phyloP scores from a whole-genome alignment of 192 early-diverging fungal species.

The Rhizoclosmatium globosum region DNA sequence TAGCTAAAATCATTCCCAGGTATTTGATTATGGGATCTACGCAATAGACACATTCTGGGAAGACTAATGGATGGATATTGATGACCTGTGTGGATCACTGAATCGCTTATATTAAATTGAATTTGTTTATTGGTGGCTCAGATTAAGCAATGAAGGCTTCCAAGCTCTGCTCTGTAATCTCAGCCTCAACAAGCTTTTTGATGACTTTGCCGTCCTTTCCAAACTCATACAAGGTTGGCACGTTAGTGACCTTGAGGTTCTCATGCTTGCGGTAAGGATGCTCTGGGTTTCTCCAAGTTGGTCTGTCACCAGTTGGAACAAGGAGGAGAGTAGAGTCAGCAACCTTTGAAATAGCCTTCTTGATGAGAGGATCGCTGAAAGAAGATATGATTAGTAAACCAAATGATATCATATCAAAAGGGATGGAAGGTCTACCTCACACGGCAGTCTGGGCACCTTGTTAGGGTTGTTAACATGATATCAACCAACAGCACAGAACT shows the following conservation, averaged over 20 bases:
- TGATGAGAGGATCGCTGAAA: conserved; percentile 31
- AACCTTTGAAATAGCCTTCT: not conserved
- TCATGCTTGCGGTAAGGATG: conserved; percentile 35
- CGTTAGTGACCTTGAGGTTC: conserved; percentile 12
- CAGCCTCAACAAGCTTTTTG: conserved; percentile 31
- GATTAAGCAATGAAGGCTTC: conserved; percentile 4
- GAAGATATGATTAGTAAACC: not conserved
- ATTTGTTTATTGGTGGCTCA: not conserved
- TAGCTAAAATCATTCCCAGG: not conserved
- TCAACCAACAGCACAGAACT: not conserved
- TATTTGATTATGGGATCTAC: conserved; percentile 3
- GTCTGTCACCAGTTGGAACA: conserved; percentile 29
- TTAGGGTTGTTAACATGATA: not conserved
- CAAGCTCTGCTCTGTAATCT: conserved; percentile 14
- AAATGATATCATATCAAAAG: not conserved
- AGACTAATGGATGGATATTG: not conserved
- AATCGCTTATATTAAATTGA: not conserved
- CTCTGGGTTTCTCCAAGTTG: conserved; percentile 23
- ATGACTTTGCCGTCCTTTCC: conserved; percentile 36
- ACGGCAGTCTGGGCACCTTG: conserved; percentile 35
- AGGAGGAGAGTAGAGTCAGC: conserved; percentile 14
- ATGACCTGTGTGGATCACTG: not conserved
- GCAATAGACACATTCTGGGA: not conserved
- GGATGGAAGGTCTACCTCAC: not conserved
- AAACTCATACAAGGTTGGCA: conserved; percentile 41